Percentiles rank a stretch among this genome's conserved stretches.
These are phyloP conservation scores for Blastobotrys chiropterorum DNA, from an alignment of 805 yeast species.

Conservation along the genomic window DNA sequence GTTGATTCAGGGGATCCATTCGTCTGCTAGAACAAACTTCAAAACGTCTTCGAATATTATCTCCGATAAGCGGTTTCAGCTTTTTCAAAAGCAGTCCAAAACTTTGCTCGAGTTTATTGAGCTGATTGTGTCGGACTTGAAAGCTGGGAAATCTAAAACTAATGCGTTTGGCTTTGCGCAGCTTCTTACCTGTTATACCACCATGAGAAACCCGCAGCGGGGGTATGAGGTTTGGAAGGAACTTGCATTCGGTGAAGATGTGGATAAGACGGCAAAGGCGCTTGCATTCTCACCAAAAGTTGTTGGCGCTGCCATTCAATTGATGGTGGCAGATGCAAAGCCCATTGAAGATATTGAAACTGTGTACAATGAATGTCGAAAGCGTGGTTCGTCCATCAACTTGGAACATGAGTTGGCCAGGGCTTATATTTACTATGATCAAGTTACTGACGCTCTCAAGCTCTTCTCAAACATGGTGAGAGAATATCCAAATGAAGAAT, in stretches of 20 bases:
- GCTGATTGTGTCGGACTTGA: constrained; percentile 15
- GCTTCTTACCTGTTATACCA: constrained; percentile 17
- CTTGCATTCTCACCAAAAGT: constrained; percentile 13
- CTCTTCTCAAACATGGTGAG: constrained; percentile 35
- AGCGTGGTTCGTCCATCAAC: constrained; percentile 25
- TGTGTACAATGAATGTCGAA: constrained; percentile 11
- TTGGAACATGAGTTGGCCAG: constrained; percentile 68
- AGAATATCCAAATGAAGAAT: constrained; percentile 39
- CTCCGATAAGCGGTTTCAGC: constrained; percentile 10
- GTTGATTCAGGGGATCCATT: constrained; percentile 19
- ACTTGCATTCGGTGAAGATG: constrained; percentile 7
- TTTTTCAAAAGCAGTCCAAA: constrained; percentile 3
- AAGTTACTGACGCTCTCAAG: constrained; percentile 58
- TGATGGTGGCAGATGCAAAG: constrained; percentile 15
- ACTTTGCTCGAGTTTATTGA: constrained; percentile 13
- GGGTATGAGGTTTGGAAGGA: constrained; percentile 16
- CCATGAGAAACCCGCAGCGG: constrained; percentile 13
- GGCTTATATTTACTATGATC: constrained; percentile 60
- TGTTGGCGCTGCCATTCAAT: constrained; percentile 17
- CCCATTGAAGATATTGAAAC: constrained; percentile 19
- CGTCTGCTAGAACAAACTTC: constrained; percentile 15
- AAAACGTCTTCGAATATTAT: constrained; percentile 10
- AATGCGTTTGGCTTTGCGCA: constrained; percentile 19
- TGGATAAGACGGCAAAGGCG: not conserved
- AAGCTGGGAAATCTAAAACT: constrained; percentile 11